Conservation (phyloP, 2,329 filamentous ascomycete species). For the Metarhizium album region DNA sequence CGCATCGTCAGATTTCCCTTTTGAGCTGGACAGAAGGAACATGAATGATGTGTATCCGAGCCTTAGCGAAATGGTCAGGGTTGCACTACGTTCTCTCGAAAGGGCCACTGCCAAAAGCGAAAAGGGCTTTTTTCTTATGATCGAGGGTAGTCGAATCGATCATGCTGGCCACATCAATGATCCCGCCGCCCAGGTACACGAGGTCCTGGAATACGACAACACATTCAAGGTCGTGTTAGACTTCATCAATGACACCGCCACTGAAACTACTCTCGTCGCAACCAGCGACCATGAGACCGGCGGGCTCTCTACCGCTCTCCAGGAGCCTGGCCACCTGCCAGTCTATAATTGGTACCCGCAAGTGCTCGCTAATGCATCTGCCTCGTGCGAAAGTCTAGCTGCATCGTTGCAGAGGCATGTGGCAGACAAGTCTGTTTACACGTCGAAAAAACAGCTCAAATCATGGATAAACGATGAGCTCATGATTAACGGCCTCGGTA, state of each 20-base stretch:
- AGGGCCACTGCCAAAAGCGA: slow-evolving; percentile 74
- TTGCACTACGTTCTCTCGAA: slow-evolving; percentile 68
- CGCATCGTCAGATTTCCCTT: slow-evolving; percentile 74
- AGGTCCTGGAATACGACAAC: slow-evolving; percentile 91
- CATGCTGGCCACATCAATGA: slow-evolving; percentile 86
- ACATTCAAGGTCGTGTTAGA: slow-evolving; percentile 74
- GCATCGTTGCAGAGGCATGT: slow-evolving; percentile 52
- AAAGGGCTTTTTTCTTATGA: slow-evolving; percentile 97
- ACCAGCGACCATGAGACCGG: slow-evolving; percentile 97
- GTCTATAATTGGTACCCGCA: slow-evolving; percentile 70
- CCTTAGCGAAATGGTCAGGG: slow-evolving; percentile 80
- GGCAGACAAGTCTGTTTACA: slow-evolving; percentile 20
- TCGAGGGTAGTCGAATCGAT: slow-evolving; percentile 92
- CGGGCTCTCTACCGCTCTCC: slow-evolving; percentile 71
- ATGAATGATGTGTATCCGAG: slow-evolving; percentile 76
- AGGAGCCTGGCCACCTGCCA: slow-evolving; percentile 40
- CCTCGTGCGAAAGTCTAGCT: slow-evolving; percentile 63
- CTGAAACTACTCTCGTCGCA: slow-evolving; percentile 70
- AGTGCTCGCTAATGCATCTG: slow-evolving; percentile 65
- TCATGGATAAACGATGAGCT: slow-evolving; percentile 59
- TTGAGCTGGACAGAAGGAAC: slow-evolving; percentile 79
- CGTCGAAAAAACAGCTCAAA: slow-evolving; percentile 32
- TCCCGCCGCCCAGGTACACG: slow-evolving; percentile 73
- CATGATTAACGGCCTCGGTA: slow-evolving; percentile 61
- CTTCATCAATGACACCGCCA: slow-evolving; percentile 65